Evolutionary conservation across 257 asterid genomes (phyloP).

Genomic region (Primulina tabacum): DNA sequence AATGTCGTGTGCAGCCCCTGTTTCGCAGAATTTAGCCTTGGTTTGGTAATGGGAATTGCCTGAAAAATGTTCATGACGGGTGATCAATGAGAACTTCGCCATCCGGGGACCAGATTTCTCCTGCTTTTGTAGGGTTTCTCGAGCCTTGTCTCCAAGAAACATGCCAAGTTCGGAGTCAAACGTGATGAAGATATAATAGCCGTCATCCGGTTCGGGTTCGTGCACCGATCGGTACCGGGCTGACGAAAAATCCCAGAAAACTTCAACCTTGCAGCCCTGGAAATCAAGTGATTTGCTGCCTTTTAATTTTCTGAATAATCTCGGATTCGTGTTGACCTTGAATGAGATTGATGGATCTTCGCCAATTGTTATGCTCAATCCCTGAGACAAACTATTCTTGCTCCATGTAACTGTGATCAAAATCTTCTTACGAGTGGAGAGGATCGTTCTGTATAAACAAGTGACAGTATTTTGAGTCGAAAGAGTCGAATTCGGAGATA

Average conservation of each 20-base stretch:
- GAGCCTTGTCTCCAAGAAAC: conserved; percentile 53
- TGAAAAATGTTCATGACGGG: conserved; percentile 71
- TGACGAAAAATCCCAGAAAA: conserved; percentile 69
- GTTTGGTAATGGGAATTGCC: conserved; percentile 69
- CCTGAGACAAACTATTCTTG: conserved; percentile 41
- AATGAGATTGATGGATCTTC: conserved; percentile 42
- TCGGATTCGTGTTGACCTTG: conserved; percentile 55
- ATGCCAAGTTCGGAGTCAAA: conserved; percentile 56
- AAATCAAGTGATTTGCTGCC: conserved; percentile 51
- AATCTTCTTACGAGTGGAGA: conserved; percentile 42
- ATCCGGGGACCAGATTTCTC: neutral
- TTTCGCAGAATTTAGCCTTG: conserved; percentile 55
- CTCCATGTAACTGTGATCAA: conserved; percentile 64
- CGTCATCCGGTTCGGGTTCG: conserved; percentile 62
- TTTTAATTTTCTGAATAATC: conserved; percentile 54
- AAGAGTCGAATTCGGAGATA: conserved; percentile 36
- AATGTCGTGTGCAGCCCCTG: conserved; percentile 58
- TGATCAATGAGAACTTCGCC: conserved; percentile 43
- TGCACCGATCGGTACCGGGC: conserved; percentile 55
- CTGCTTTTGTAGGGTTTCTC: conserved; percentile 33
- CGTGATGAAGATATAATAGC: conserved; percentile 48
- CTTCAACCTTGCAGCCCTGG: conserved; percentile 34
- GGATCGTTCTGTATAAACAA: conserved; percentile 43
- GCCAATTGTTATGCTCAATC: conserved; percentile 45
- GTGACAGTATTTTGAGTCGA: conserved; percentile 59